Evolutionary conservation across 805 yeast species (phyloP).

Genomic region (Zygotorulaspora chibaensis): DNA sequence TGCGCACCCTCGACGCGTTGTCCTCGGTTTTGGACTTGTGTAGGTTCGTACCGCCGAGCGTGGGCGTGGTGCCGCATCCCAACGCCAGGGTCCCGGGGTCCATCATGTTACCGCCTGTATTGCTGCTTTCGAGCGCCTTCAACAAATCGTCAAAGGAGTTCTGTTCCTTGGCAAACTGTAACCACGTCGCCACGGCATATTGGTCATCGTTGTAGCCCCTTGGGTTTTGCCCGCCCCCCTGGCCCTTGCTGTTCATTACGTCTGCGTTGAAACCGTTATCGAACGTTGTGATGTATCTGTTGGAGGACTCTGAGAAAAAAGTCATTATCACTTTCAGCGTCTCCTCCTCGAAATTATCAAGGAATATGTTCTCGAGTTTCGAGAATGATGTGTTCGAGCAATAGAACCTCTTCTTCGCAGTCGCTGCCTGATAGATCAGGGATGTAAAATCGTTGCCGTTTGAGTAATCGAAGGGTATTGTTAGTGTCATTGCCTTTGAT

Average conservation of each 20-base stretch:
- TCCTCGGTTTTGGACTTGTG: slow-evolving; percentile 7
- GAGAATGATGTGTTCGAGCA: slow-evolving; percentile 35
- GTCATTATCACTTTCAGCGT: slow-evolving; percentile 36
- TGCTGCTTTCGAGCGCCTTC: slow-evolving; percentile 18
- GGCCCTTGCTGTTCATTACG: slow-evolving; percentile 19
- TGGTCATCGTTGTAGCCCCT: slow-evolving; percentile 19
- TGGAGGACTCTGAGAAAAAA: slow-evolving; percentile 37
- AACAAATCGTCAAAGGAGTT: slow-evolving; percentile 21
- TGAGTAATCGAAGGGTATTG: slow-evolving; percentile 26
- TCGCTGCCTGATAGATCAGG: slow-evolving; percentile 36
- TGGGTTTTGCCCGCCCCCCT: slow-evolving; percentile 24
- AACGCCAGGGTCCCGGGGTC: slow-evolving; percentile 19
- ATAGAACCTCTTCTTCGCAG: slow-evolving; percentile 34
- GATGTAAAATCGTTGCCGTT: slow-evolving; percentile 32
- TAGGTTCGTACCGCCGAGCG: slow-evolving; percentile 6
- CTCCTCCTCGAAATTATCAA: slow-evolving; percentile 40
- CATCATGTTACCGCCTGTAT: slow-evolving; percentile 15
- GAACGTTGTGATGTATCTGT: slow-evolving; percentile 33
- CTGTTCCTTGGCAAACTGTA: slow-evolving; percentile 22
- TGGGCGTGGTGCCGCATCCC: slow-evolving; percentile 13
- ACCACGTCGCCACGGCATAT: slow-evolving; percentile 25
- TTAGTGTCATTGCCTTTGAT: slow-evolving; percentile 36
- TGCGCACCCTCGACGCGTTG: slow-evolving; percentile 22
- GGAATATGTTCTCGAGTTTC: slow-evolving; percentile 39
- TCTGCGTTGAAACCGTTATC: slow-evolving; percentile 32